phyloP scores from a whole-genome alignment of 2,329 filamentous ascomycete species.

The Fusarium paranaense region DNA sequence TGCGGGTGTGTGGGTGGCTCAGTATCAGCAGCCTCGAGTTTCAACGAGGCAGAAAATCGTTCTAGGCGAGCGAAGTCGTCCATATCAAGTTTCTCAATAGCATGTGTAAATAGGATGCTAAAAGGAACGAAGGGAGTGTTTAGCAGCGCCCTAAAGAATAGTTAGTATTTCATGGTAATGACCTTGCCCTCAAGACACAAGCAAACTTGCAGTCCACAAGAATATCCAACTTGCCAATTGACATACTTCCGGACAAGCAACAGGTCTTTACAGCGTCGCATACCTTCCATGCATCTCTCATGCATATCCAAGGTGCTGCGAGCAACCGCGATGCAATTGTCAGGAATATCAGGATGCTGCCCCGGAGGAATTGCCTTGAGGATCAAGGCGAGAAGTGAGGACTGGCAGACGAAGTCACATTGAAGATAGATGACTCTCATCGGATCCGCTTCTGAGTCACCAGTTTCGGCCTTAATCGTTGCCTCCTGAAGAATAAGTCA shows the following conservation, averaged over 20 bases:
- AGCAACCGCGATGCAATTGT: constrained; percentile 48
- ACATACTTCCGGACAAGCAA: constrained; percentile 50
- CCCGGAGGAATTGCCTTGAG: constrained; percentile 42
- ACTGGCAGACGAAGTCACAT: constrained; percentile 50
- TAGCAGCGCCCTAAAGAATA: constrained; percentile 47
- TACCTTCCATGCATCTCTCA: constrained; percentile 45
- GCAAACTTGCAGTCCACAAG: too few relatives aligned
- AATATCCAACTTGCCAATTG: constrained; percentile 45
- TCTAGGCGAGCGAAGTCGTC: constrained; percentile 40
- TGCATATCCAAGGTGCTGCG: constrained; percentile 50
- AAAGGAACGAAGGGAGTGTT: constrained; percentile 53
- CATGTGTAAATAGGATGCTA: constrained; percentile 50
- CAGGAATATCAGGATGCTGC: neutral
- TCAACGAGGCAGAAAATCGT: constrained; percentile 48
- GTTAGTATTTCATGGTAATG: neutral
- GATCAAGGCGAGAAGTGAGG: constrained; percentile 50
- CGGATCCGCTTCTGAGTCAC: constrained; percentile 19
- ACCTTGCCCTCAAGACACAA: neutral
- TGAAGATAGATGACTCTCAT: constrained; percentile 48
- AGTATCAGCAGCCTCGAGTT: constrained; percentile 10
- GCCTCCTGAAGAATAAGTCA: constrained; percentile 21
- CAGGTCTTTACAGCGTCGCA: constrained; percentile 43
- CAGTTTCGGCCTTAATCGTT: neutral
- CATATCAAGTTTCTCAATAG: constrained; percentile 35
- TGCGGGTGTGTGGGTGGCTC: constrained; percentile 47